Evolutionary conservation across 192 early-diverging fungal species (phyloP).

Genomic region (Coemansia biformis): DNA sequence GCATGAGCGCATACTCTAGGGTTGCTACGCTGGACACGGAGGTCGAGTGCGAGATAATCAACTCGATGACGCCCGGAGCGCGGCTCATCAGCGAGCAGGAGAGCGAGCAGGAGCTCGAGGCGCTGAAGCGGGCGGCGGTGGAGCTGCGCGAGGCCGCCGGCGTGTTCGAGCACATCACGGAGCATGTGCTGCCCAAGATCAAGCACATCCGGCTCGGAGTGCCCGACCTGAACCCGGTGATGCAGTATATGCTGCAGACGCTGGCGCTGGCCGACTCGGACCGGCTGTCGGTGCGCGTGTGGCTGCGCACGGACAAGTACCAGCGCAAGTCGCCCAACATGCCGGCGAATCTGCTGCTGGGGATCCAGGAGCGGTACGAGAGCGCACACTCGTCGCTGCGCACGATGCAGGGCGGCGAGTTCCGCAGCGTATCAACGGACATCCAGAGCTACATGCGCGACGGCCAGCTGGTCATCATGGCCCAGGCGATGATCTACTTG

Average conservation of each 20-base stretch:
- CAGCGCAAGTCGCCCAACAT: constrained; percentile 40
- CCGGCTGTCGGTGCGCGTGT: constrained; percentile 45
- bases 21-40: constrained; percentile 45
- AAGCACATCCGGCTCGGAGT: constrained; percentile 23
- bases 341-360: constrained; percentile 43
- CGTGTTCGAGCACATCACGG: constrained; percentile 40
- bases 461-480: constrained; percentile 44
- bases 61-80: constrained; percentile 37
- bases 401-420: constrained; percentile 41
- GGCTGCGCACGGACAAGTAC: constrained; percentile 43
- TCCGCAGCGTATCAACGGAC: constrained; percentile 37
- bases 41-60: constrained; percentile 43
- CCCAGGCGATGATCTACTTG: constrained; percentile 49
- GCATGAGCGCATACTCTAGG: constrained; percentile 45
- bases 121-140: constrained; percentile 39
- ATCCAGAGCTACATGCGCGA: constrained; percentile 49
- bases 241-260: constrained; percentile 50
- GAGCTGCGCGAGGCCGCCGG: constrained; percentile 48
- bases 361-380: constrained; percentile 44
- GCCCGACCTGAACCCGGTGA: constrained; percentile 42
- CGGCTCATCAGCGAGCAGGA: constrained; percentile 20
- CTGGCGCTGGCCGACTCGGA: constrained; percentile 47
- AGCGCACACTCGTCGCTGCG: constrained; percentile 33
- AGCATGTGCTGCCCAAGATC: constrained; percentile 34
- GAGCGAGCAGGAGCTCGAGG: constrained; percentile 35